Percentiles rank a stretch among this genome's conserved stretches.
Conservation (phyloP, 2,329 filamentous ascomycete species). For the Apiospora arundinis region DNA sequence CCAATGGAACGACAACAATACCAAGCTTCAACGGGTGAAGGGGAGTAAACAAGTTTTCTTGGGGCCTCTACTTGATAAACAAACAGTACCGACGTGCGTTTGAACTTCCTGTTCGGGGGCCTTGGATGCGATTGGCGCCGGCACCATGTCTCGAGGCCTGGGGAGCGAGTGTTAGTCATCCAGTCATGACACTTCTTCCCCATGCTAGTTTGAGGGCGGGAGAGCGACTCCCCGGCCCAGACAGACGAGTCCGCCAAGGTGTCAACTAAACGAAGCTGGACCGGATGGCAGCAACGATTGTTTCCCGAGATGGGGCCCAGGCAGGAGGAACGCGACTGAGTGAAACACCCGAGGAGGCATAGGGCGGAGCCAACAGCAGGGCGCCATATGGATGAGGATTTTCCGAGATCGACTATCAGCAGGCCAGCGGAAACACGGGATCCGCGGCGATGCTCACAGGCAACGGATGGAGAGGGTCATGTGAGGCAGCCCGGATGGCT, state of each 20-base stretch:
- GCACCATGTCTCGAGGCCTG: not conserved
- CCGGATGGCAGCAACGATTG: constrained; percentile 4
- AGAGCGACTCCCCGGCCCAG: not conserved
- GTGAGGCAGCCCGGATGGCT: too few relatives aligned
- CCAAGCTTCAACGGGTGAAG: not conserved
- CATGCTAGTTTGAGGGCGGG: not conserved
- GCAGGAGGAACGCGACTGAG: not conserved
- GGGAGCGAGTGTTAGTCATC: not conserved
- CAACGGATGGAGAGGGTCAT: not conserved
- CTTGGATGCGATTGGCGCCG: not conserved
- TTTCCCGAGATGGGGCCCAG: not conserved
- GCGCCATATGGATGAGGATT: not conserved
- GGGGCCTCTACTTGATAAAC: not conserved
- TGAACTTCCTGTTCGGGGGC: not conserved
- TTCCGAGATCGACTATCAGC: not conserved
- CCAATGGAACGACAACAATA: not conserved
- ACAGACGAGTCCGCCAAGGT: not conserved
- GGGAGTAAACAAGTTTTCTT: too few relatives aligned
- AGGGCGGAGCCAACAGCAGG: not conserved
- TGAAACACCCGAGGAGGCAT: constrained; percentile 4
- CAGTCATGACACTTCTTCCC: not conserved
- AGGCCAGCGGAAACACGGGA: not conserved
- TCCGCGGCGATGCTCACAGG: not conserved
- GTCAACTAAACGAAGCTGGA: not conserved
- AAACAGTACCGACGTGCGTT: too few relatives aligned